phyloP scores from a whole-genome alignment of 768 basidiomycete genomes.

The Lactifluus subvellereus region DNA sequence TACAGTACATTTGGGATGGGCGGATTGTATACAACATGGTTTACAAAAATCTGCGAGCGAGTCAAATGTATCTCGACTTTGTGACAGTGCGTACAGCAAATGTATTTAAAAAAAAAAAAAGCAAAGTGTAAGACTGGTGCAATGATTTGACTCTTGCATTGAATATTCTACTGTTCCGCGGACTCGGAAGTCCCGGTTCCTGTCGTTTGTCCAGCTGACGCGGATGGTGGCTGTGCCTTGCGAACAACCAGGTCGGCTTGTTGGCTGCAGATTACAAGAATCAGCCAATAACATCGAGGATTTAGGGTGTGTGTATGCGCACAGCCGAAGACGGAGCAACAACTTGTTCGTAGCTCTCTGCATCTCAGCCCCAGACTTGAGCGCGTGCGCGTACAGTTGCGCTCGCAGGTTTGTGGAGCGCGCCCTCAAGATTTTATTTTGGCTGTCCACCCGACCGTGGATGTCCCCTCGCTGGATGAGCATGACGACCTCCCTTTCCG shows the following conservation, averaged over 20 bases:
- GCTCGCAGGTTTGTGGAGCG: slow-evolving; percentile 74
- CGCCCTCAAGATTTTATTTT: slow-evolving; percentile 84
- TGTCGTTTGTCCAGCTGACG: not conserved
- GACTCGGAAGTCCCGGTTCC: slow-evolving; percentile 8
- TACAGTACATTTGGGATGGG: slow-evolving; percentile 1
- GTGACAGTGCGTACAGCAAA: not conserved
- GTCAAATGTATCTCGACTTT: slow-evolving; percentile 13
- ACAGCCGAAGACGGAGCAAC: slow-evolving; percentile 80
- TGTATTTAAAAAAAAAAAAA: not conserved
- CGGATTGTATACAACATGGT: slow-evolving; percentile 8
- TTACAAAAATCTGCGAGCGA: not conserved
- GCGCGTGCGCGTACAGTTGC: slow-evolving; percentile 68
- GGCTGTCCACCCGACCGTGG: slow-evolving; percentile 79
- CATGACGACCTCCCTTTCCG: slow-evolving; percentile 65
- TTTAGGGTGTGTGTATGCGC: slow-evolving; percentile 31
- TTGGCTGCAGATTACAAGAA: slow-evolving; percentile 44
- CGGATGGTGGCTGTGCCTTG: slow-evolving; percentile 47
- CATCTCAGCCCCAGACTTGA: slow-evolving; percentile 67
- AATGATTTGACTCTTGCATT: not conserved
- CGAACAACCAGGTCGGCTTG: slow-evolving; percentile 69
- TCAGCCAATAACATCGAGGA: not conserved
- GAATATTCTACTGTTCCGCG: slow-evolving; percentile 10
- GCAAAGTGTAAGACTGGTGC: not conserved
- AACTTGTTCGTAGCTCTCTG: slow-evolving; percentile 71
- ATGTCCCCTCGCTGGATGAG: slow-evolving; percentile 77